Base-by-base conservation (phyloP, 805 yeast genomes). In the Zygosaccharomyces lentus region DNA sequence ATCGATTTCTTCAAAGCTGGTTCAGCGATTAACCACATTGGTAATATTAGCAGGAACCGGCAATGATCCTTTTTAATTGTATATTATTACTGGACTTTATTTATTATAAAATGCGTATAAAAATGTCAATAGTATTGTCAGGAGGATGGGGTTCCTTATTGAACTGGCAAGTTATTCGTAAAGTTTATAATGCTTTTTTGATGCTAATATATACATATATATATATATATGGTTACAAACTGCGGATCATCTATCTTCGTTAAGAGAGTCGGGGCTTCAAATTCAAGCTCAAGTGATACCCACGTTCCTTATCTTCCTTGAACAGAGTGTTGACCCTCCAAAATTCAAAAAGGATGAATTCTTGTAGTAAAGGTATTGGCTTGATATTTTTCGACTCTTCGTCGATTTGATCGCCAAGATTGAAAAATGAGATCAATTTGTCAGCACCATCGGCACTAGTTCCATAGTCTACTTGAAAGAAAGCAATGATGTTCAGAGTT, bases 1-100 rank as follows among this genome's bases (percentile, higher is more conserved):
- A 75, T 93, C 45, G 95, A 86, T 53, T 93, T 91, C 72, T 93
- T 93, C 80, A 89, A 82, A 67, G 96, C 97, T 31, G 99, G 99
- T 44, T 86, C 96, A 45, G 99, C 99, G 26, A 89, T 93, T 63
- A 93, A 93, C 69, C 80, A 80, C 70, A 93, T 93, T 64, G 91
- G 95, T 55, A 75, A 79, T 57, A 66, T 70, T 64, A 69, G 71
- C 51, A 70, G 70, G 61, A 50, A 38, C 24, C 50, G 46, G 25
- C 41, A 39, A 26, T 49, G 40, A 31, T 19, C 15, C 25, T 10
- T 19, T 27, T 15, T 15, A 37, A 19, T 38, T 38, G 25, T 27
- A 26, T 26, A 26, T 27, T 16, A 38, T 16, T 16, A 38, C 25
- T 31, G 9, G 25, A 27, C 34, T 27, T 38, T 38, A 38, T 38